Percentiles rank a stretch among this genome's conserved stretches.
phyloP scores from a whole-genome alignment of 139 green algal genomes.

The Bryopsis sp. region DNA sequence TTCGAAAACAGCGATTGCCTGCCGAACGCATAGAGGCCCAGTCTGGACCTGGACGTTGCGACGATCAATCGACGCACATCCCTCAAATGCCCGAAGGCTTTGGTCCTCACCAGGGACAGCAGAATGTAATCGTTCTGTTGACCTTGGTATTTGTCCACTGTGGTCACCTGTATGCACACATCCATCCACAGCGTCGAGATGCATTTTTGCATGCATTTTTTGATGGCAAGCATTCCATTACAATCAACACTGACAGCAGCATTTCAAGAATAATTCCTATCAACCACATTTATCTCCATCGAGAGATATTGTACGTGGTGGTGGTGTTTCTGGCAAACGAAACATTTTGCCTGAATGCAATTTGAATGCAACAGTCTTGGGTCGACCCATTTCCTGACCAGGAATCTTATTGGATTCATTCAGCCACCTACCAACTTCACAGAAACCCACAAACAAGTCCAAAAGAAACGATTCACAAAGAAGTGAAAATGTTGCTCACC shows the following conservation, averaged over 20 bases:
- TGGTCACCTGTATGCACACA: slow-evolving; percentile 39
- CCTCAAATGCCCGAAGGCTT: slow-evolving; percentile 84
- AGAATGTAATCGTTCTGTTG: slow-evolving; percentile 98
- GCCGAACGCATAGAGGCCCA: slow-evolving; percentile 97
- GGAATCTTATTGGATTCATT: no score
- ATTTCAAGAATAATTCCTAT: no score
- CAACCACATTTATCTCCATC: no score
- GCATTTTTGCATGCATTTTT: background rate
- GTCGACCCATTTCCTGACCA: no score
- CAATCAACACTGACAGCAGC: no score
- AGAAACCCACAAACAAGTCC: background rate
- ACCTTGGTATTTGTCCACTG: slow-evolving; percentile 97
- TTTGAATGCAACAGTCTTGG: no score
- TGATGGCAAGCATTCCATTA: background rate
- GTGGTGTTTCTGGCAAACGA: no score
- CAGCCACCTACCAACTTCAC: no score
- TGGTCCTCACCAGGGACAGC: slow-evolving; percentile 85
- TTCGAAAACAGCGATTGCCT: slow-evolving; percentile 72
- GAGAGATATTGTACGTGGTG: no score
- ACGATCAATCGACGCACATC: slow-evolving; percentile 94
- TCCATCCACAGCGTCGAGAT: background rate
- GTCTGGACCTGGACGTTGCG: slow-evolving; percentile 79
- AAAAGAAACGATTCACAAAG: background rate
- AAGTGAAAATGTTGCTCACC: slow-evolving; percentile 34
- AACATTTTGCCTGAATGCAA: no score